Base-by-base conservation (phyloP, 768 basidiomycete species). In the Boletus tylopilopsis region DNA sequence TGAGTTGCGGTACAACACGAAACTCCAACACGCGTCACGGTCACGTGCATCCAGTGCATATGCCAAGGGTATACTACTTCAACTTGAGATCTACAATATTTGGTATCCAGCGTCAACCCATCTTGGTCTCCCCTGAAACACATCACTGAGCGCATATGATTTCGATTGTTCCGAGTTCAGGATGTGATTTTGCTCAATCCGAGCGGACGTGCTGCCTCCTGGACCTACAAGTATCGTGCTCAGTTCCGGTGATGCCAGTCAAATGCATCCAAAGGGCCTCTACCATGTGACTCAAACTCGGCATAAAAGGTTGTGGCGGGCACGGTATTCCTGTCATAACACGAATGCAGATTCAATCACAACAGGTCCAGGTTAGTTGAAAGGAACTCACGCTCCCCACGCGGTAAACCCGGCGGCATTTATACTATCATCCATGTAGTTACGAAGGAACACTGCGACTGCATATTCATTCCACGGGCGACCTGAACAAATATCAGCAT, bases 381-480 rank as follows among this genome's bases (percentile, higher is more conserved):
- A 16, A 38, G 37, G 12, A 3, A 50, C 59, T 29, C 25, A 61
- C 57, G 2, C 63, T 51, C 63, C 0, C 53, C 80, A 83, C 0
- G 79, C 70, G 1, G 63, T 76, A 69, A 76, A 84, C 8, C 82
- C 81, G 10, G 59, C 71, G 1, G 80, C 72, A 7, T 67, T 41
- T 29, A 84, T 73, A 53, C 73, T 79, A 12, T 76, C 68, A 45
- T 85, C 81, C 82, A 85, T 85, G 43, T 72, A 76, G 0, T 75
- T 82, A 6, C 64, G 66, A 8, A 84, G 62, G 51, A 68, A 85
- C 1, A 85, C 76, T 0, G 80, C 75, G 0, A 73, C 73, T 0
- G 82, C 78, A 7, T 79, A 64, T 43, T 77, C 73, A 59, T 83
- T 84, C 84, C 84, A 85, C 0, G 84, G 83, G 3, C 84, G 75